A percentile compares a stretch with the other conserved stretches of the same genome.
Conservation (phyloP, 1,284 basidiomycete genomes). For the Microbotryum lychnidis-dioicae region DNA sequence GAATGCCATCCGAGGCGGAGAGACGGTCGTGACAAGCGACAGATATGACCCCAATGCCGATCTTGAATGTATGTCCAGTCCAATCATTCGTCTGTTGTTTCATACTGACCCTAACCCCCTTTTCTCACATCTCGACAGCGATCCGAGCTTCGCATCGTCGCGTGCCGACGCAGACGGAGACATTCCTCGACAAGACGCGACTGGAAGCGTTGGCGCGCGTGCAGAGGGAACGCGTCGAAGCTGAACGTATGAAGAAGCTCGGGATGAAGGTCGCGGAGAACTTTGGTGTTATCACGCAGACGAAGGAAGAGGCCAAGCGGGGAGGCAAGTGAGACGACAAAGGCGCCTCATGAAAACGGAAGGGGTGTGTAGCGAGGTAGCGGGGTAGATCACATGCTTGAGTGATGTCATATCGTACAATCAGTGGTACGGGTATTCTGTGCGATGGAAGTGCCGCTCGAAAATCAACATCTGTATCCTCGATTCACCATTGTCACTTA, state of each 20-base stretch:
- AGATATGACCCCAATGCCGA: conserved; percentile 70
- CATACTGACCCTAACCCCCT: not conserved
- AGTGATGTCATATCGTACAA: too few relatives aligned
- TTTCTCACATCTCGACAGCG: not conserved
- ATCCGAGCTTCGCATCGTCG: conserved; percentile 50
- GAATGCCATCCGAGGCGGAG: conserved; percentile 68
- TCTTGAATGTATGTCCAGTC: conserved; percentile 45
- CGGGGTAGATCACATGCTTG: too few relatives aligned
- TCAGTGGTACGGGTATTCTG: too few relatives aligned
- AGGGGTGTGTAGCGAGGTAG: too few relatives aligned
- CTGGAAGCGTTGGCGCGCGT: conserved; percentile 67
- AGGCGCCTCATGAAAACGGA: too few relatives aligned
- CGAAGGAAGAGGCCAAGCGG: conserved; percentile 45
- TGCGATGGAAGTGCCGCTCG: too few relatives aligned
- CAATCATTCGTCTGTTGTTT: not conserved
- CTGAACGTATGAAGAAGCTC: conserved; percentile 69
- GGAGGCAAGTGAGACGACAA: conserved; percentile 17
- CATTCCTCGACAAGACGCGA: conserved; percentile 65
- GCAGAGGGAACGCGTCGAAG: conserved; percentile 70
- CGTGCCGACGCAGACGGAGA: conserved; percentile 53
- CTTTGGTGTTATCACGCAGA: conserved; percentile 30
- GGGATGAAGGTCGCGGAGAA: conserved; percentile 54
- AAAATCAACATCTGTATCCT: too few relatives aligned
- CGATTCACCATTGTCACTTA: too few relatives aligned
- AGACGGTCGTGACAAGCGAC: conserved; percentile 54